Evolutionary conservation across 2,329 filamentous ascomycete species (phyloP).

Genomic region (Ophiognomonia clavigignenti-juglandacearum): DNA sequence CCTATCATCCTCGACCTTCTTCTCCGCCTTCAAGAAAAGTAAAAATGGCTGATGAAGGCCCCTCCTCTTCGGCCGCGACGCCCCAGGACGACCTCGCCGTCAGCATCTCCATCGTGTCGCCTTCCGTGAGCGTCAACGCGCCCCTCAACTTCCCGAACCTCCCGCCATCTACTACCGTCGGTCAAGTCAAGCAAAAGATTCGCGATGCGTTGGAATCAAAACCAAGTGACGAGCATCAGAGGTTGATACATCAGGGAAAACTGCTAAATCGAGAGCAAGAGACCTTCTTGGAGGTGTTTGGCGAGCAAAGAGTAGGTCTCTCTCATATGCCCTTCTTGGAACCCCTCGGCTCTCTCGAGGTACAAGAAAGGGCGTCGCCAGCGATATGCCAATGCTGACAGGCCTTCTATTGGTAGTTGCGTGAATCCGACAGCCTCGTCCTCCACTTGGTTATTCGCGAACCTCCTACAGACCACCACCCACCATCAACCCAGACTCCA

Average conservation of each 20-base stretch:
- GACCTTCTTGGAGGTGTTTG: constrained; percentile 53
- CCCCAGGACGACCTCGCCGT: constrained; percentile 32
- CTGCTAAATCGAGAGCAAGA: constrained; percentile 50
- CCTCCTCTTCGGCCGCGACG: constrained; percentile 22
- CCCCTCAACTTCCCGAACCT: constrained; percentile 46
- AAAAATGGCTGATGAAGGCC: constrained; percentile 36
- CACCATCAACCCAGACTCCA: constrained; percentile 22
- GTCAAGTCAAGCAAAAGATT: constrained; percentile 54
- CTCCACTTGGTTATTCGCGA: constrained; percentile 50
- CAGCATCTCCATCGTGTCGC: constrained; percentile 55
- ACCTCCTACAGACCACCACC: constrained; percentile 21
- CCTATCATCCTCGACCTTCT: background rate
- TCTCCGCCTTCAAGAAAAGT: background rate
- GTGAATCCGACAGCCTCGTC: constrained; percentile 41
- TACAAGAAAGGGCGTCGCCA: no score
- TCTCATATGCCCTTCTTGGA: no score
- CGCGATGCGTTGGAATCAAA: constrained; percentile 44
- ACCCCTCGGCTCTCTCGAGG: no score
- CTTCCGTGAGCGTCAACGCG: constrained; percentile 47
- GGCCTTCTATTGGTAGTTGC: constrained; percentile 30
- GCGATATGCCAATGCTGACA: background rate
- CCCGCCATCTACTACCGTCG: constrained; percentile 46
- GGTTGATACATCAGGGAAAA: constrained; percentile 57
- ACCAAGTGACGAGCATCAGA: constrained; percentile 50
- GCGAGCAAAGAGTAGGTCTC: constrained; percentile 42